These are phyloP conservation scores for Ambrosiella cleistominuta DNA, from an alignment of 2,329 filamentous ascomycete species.

Conservation along the genomic window DNA sequence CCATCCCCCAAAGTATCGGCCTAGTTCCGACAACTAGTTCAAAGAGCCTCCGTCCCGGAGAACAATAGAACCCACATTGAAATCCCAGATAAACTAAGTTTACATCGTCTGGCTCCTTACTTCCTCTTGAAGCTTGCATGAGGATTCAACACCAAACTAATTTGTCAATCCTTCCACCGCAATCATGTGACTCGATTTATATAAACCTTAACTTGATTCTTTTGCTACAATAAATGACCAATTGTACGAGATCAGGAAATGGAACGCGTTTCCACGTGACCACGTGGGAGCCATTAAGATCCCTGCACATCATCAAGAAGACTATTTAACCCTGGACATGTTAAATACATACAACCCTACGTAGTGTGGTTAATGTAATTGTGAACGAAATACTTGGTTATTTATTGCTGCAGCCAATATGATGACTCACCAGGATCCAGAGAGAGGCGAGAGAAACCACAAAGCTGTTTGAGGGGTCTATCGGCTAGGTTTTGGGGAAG, in stretches of 20 bases:
- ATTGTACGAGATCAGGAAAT: not conserved
- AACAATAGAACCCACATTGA: too few relatives aligned
- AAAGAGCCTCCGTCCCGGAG: too few relatives aligned
- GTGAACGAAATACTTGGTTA: not conserved
- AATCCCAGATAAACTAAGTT: too few relatives aligned
- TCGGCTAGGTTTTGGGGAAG: constrained; percentile 40
- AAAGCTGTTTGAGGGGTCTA: constrained; percentile 41
- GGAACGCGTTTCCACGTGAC: constrained; percentile 5
- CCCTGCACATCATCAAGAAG: not conserved
- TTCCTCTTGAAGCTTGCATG: too few relatives aligned
- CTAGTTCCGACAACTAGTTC: too few relatives aligned
- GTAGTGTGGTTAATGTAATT: not conserved
- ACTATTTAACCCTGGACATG: constrained; percentile 3
- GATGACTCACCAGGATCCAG: constrained; percentile 32
- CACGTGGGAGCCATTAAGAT: constrained; percentile 5
- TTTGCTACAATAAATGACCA: not conserved
- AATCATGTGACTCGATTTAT: too few relatives aligned
- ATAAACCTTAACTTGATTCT: not conserved
- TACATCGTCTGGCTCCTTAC: too few relatives aligned
- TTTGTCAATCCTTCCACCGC: too few relatives aligned
- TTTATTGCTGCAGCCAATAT: not conserved
- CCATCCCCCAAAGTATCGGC: too few relatives aligned
- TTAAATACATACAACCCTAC: not conserved
- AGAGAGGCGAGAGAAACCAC: constrained; percentile 47
- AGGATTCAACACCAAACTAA: too few relatives aligned